Evolutionary conservation across 2,329 filamentous ascomycete genomes (phyloP).

Genomic region (Shiraia bambusicola): DNA sequence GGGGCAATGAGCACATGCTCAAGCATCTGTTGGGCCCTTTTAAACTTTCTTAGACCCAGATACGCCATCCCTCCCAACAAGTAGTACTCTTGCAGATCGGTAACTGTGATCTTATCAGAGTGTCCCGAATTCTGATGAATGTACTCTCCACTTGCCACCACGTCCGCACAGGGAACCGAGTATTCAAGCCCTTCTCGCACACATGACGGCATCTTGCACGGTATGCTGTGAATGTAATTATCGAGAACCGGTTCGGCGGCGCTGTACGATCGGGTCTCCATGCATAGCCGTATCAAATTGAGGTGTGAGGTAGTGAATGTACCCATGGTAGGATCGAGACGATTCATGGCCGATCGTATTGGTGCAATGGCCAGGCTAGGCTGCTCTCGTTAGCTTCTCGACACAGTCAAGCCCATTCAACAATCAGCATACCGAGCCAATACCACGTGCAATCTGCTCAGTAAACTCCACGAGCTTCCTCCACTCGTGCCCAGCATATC

Average conservation of each 20-base stretch:
- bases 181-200: slow-evolving; percentile 41
- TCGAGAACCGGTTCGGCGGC: slow-evolving; percentile 64
- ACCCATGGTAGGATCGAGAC: slow-evolving; percentile 65
- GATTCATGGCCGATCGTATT: slow-evolving; percentile 58
- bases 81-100: slow-evolving; percentile 59
- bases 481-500: slow-evolving; percentile 56
- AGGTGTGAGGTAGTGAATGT: slow-evolving; percentile 68
- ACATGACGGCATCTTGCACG: slow-evolving; percentile 42
- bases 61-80: slow-evolving; percentile 52
- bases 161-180: slow-evolving; percentile 45
- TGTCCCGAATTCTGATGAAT: slow-evolving; percentile 62
- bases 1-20: slow-evolving; percentile 60
- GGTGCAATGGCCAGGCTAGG: slow-evolving; percentile 41
- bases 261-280: slow-evolving; percentile 55
- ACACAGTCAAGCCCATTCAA: not conserved
- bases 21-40: slow-evolving; percentile 49
- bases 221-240: slow-evolving; percentile 66
- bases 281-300: slow-evolving; percentile 58
- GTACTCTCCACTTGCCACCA: slow-evolving; percentile 54
- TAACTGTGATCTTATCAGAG: slow-evolving; percentile 54
- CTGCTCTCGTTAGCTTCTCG: slow-evolving; percentile 19
- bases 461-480: slow-evolving; percentile 47
- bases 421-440: slow-evolving; percentile 32
- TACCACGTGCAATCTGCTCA: slow-evolving; percentile 35
- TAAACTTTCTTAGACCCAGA: slow-evolving; percentile 47